Evolutionary conservation across 2,329 filamentous ascomycete genomes (phyloP).

Genomic region (Scedosporium apiospermum): DNA sequence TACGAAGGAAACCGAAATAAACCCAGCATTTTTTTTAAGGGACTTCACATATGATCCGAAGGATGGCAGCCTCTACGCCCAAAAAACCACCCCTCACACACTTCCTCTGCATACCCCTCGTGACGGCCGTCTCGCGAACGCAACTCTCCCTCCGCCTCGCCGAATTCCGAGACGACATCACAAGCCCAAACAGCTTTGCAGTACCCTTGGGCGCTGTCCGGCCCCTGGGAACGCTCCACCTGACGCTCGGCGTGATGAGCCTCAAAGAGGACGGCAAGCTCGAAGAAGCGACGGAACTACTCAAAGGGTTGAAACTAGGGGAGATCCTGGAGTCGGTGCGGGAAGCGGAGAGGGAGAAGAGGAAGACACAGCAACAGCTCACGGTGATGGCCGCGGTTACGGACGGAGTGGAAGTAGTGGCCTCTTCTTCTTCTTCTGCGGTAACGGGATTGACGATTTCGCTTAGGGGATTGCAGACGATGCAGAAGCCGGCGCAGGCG

Average conservation of each 20-base stretch:
- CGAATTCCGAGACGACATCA: constrained; percentile 51
- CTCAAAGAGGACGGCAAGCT: constrained; percentile 42
- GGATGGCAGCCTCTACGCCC: background rate
- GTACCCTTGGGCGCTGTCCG: constrained; percentile 56
- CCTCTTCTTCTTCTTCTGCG: constrained; percentile 11
- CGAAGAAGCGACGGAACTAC: constrained; percentile 29
- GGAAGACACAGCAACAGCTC: background rate
- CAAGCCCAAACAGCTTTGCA: constrained; percentile 33
- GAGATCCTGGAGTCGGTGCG: constrained; percentile 26
- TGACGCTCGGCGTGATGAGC: constrained; percentile 82
- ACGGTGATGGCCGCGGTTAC: constrained; percentile 6
- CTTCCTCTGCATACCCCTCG: constrained; percentile 67
- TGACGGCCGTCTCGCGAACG: constrained; percentile 47
- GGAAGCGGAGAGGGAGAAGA: constrained; percentile 5
- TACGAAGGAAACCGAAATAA: background rate
- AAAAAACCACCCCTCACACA: constrained; percentile 48
- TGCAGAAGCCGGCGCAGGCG: constrained; percentile 47
- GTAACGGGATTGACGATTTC: constrained; percentile 29
- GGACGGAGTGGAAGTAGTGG: background rate
- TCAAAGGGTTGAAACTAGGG: constrained; percentile 27
- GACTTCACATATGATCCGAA: background rate
- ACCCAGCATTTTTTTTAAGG: background rate
- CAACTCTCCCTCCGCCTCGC: constrained; percentile 56
- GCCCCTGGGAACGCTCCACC: constrained; percentile 70
- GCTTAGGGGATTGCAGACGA: constrained; percentile 47